Conservation (phyloP, 83 land plant species). For the Isoetes engelmannii region DNA sequence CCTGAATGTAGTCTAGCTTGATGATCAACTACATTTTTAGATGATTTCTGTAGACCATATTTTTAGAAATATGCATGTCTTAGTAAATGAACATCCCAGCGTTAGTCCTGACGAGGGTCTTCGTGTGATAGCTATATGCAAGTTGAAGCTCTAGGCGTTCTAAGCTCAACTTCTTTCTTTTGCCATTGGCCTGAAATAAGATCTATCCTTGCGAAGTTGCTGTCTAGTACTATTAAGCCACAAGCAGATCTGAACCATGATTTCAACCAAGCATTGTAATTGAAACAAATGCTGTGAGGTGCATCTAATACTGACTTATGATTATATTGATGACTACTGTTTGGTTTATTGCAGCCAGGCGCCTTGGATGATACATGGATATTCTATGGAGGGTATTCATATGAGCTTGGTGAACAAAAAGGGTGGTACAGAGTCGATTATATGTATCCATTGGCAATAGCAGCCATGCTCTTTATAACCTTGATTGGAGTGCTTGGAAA, state of each 20-base stretch:
- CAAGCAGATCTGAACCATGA: background rate
- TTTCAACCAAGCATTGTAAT: background rate
- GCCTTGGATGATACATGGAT: constrained; percentile 24
- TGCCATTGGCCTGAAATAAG: background rate
- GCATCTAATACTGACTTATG: background rate
- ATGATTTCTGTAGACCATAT: background rate
- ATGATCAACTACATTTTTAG: background rate
- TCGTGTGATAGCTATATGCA: background rate
- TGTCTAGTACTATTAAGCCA: background rate
- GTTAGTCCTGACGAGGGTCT: too few relatives aligned
- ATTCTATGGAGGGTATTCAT: constrained; percentile 32
- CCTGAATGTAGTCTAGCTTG: background rate
- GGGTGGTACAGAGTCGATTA: constrained; percentile 35
- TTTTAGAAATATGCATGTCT: background rate
- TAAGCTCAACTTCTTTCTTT: background rate
- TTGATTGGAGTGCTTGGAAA: constrained; percentile 27
- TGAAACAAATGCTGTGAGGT: background rate
- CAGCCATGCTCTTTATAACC: constrained; percentile 17
- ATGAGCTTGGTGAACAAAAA: constrained; percentile 23
- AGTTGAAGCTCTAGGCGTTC: background rate
- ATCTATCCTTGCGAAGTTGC: background rate
- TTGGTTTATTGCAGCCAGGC: constrained; percentile 14
- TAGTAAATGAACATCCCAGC: too few relatives aligned
- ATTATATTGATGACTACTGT: background rate
- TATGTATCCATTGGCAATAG: constrained; percentile 28